Evolutionary conservation across 192 early-diverging fungal species (phyloP).

Genomic region (Coemansia sp.): DNA sequence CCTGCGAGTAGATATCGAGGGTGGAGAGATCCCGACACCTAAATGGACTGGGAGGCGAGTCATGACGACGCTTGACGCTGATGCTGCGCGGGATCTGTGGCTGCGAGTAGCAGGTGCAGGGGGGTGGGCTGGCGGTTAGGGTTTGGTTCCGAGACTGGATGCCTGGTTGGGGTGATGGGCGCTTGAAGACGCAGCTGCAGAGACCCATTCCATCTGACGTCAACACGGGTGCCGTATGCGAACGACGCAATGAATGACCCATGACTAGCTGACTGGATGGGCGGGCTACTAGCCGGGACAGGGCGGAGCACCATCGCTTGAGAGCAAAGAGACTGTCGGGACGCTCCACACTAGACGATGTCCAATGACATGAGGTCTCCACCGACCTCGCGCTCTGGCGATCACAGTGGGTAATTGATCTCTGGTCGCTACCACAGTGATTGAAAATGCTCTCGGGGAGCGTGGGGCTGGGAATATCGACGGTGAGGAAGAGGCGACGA

Average conservation of each 20-base stretch:
- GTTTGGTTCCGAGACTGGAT: background rate
- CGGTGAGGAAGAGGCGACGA: conserved; percentile 40
- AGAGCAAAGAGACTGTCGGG: background rate
- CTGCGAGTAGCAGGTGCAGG: background rate
- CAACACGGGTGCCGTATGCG: conserved; percentile 35
- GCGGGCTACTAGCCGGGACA: conserved; percentile 2
- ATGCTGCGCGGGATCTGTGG: background rate
- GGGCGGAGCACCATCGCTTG: conserved; percentile 31
- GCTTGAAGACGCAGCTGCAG: conserved; percentile 23
- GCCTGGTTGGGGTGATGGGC: background rate
- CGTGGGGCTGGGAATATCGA: conserved; percentile 49
- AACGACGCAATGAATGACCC: conserved; percentile 13
- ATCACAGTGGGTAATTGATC: conserved; percentile 11
- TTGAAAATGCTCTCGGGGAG: conserved; percentile 37
- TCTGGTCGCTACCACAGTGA: conserved; percentile 10
- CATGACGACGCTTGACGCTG: conserved; percentile 1
- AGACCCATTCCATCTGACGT: conserved; percentile 14
- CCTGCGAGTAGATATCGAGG: background rate
- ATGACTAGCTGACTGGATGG: background rate
- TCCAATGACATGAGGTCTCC: too few relatives aligned
- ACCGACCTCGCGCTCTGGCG: too few relatives aligned
- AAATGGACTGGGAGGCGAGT: background rate
- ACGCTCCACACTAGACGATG: background rate
- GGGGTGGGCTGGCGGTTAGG: background rate
- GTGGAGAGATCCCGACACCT: conserved; percentile 8